Conservation (phyloP, 2,329 filamentous ascomycete genomes). For the Teratosphaeria nubilosa region DNA sequence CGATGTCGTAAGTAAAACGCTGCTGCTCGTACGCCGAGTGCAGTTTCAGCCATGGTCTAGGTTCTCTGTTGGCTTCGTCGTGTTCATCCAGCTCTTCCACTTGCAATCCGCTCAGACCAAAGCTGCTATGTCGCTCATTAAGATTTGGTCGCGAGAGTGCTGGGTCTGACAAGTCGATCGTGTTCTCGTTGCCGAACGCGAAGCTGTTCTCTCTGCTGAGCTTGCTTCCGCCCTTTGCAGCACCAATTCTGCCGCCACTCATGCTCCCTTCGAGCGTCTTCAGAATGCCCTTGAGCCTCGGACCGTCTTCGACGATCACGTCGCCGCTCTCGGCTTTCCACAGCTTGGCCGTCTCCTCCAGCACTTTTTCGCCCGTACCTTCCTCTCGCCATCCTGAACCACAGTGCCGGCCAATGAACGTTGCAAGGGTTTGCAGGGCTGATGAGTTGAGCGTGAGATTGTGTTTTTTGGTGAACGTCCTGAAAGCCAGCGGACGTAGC, state of each 20-base stretch:
- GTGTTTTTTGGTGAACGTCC: slow-evolving; percentile 95
- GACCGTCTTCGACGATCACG: slow-evolving; percentile 76
- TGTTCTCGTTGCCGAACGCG: slow-evolving; percentile 43
- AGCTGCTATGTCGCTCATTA: slow-evolving; percentile 49
- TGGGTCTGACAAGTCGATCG: slow-evolving; percentile 10
- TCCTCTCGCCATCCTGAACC: slow-evolving; percentile 95
- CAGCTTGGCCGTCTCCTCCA: slow-evolving; percentile 80
- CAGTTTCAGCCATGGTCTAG: slow-evolving; percentile 73
- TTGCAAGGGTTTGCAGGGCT: slow-evolving; percentile 71
- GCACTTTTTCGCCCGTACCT: slow-evolving; percentile 78
- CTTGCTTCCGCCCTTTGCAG: slow-evolving; percentile 34
- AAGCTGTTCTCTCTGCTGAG: slow-evolving; percentile 56
- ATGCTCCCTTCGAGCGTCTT: slow-evolving; percentile 79
- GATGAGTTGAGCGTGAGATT: slow-evolving; percentile 84
- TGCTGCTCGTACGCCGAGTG: slow-evolving; percentile 81
- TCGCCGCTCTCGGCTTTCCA: slow-evolving; percentile 89
- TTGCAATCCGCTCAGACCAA: slow-evolving; percentile 43
- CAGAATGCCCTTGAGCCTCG: slow-evolving; percentile 67
- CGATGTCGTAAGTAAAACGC: slow-evolving; percentile 61
- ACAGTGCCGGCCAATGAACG: slow-evolving; percentile 87
- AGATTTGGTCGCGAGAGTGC: slow-evolving; percentile 23
- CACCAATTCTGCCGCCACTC: slow-evolving; percentile 65
- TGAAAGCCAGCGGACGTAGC: slow-evolving; percentile 80
- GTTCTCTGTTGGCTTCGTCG: slow-evolving; percentile 53
- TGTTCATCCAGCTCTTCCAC: slow-evolving; percentile 45